Base-by-base conservation (phyloP, 1,284 basidiomycete genomes). In the Somion occarium region DNA sequence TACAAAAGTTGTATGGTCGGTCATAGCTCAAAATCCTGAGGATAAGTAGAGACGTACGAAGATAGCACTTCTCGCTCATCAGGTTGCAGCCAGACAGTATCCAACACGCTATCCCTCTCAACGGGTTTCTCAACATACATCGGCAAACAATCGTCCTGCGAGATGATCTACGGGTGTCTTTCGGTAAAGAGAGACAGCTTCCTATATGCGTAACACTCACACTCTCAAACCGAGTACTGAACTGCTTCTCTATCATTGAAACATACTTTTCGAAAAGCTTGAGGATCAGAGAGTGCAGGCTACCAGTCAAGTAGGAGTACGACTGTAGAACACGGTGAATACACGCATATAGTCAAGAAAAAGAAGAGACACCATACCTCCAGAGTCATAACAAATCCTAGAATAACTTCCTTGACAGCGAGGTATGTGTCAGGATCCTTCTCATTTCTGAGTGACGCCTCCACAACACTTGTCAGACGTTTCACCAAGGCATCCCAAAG, bases 241-340 rank as follows among this genome's bases (percentile, higher is more conserved):
- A 98, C 56, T 96, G 90, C 20, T 78, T 78, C 63, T 94, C 84
- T 0, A 99, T 74, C 1, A 98, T 74, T 38, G 82, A 79, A 0
- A 90, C 88, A 62, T 98, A 99, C 57, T 88, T 87, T 70, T 94
- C 93, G 61, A 99, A 98, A 20, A 99, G 72, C 1, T 86, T 82
- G 15, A 96, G 76, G 19, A 98, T 83, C 56, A 98, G 83, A 2
- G 83, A 80, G 61, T 96, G 93, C 42, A 99, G 75, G 53, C 90
- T 84, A 19, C 78, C 76, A 5, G 93, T 91, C 3, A 91, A 82
- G 66, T 95, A 98, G 2, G 84, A 86, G 61, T 91, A 92, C 1
- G 89, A 85, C 91, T 96, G 55, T 20, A 41, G 34, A 42, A 46
- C 42, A 38, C 48, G 30, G 30, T 34, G 7, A 34, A 34, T 34